Conservation (phyloP, 176 grass and related monocot species). For the Tillandsia fasciculata region DNA sequence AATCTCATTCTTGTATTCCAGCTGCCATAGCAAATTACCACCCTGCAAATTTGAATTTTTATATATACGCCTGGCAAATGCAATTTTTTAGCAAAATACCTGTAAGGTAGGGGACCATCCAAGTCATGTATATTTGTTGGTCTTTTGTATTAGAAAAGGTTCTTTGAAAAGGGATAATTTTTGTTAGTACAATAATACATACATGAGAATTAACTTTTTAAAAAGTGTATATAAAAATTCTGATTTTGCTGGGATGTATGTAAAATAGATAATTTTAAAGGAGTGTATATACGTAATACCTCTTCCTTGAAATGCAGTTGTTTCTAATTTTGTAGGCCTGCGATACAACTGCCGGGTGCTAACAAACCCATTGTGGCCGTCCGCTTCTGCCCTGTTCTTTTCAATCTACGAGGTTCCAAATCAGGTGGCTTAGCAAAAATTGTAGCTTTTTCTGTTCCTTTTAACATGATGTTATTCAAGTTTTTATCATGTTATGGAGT, state of each 20-base stretch:
- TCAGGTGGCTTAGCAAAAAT: conserved; percentile 41
- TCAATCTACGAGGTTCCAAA: conserved; percentile 48
- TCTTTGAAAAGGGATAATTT: not conserved
- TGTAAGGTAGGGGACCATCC: too few species aligned
- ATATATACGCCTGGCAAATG: too few species aligned
- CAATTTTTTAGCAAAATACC: too few species aligned
- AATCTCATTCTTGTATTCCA: not conserved
- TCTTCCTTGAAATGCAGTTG: not conserved
- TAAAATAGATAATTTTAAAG: conserved; percentile 1
- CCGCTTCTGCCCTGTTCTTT: conserved; percentile 78
- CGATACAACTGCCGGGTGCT: conserved; percentile 69
- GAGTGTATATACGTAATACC: conserved; percentile 1
- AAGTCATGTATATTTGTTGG: not conserved
- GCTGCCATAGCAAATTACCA: not conserved
- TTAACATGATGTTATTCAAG: not conserved
- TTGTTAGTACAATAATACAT: not conserved
- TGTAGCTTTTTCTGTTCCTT: not conserved
- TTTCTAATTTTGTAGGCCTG: conserved; percentile 48
- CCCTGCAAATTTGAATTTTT: too few species aligned
- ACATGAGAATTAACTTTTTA: too few species aligned
- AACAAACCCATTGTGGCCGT: conserved; percentile 87
- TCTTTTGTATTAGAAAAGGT: not conserved
- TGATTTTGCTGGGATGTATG: too few species aligned
- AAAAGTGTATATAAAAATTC: too few species aligned
- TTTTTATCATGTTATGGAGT: not conserved